Percentiles rank a stretch among this genome's conserved stretches.
phyloP scores from a whole-genome alignment of 345 rosid genomes.

The Hirschfeldia incana region DNA sequence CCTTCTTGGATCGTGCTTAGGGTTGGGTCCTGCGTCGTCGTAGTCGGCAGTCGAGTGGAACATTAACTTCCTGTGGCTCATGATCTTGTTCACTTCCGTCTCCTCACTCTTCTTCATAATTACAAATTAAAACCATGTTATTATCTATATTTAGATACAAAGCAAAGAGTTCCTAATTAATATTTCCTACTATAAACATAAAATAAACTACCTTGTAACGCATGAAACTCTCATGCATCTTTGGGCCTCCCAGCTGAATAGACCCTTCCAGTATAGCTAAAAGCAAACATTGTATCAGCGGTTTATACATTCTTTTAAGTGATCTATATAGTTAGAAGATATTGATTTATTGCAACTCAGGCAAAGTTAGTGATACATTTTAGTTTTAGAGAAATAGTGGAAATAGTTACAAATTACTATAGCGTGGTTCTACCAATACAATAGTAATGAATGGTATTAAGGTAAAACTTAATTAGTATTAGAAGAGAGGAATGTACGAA shows the following conservation, averaged over 20 bases:
- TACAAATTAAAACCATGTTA: neutral
- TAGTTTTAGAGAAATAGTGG: neutral
- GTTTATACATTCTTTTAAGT: neutral
- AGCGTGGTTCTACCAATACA: neutral
- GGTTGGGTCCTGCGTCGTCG: slow-evolving; percentile 63
- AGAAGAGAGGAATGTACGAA: neutral
- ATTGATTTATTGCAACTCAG: neutral
- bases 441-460: neutral
- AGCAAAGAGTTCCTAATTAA: neutral
- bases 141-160: slow-evolving; percentile 12
- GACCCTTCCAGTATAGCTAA: slow-evolving; percentile 45
- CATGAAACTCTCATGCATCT: slow-evolving; percentile 31
- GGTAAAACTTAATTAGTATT: neutral
- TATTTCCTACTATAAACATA: neutral
- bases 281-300: slow-evolving; percentile 20
- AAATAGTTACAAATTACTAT: neutral
- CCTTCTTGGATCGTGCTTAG: slow-evolving; percentile 63
- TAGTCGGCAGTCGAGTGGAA: slow-evolving; percentile 50
- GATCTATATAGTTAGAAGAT: neutral
- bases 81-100: slow-evolving; percentile 10
- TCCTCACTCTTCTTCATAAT: slow-evolving; percentile 23
- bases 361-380: neutral
- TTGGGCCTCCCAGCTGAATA: slow-evolving; percentile 34
- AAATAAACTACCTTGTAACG: slow-evolving; percentile 37
- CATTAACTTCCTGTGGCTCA: slow-evolving; percentile 59